Base-by-base conservation (phyloP, 1,139 yeast genomes). In the Zygosaccharomyces sapae region DNA sequence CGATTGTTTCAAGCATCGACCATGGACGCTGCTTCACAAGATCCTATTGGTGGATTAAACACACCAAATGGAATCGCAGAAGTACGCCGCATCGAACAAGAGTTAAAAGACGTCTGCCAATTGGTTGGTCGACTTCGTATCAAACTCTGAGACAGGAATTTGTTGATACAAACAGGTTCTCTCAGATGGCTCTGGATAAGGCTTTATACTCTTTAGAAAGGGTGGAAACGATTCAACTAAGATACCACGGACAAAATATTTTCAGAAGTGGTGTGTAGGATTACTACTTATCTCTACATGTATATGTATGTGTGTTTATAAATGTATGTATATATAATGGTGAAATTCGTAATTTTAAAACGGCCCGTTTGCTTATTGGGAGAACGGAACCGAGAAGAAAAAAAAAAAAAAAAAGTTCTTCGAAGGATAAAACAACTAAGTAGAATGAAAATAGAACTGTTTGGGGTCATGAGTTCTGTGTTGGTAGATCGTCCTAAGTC, bases 41-140 rank as follows among this genome's bases (percentile, higher is more conserved):
- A 89, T 48, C 68, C 68, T 34, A 63, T 62, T 29, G 81, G 82
- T 37, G 75, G 73, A 18, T 66, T 71, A 62, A 74, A 75, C 30
- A 75, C 76, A 33, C 68, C 77, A 49, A 63, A 75, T 47, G 67
- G 85, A 53, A 75, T 77, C 49, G 77, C 79, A 33, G 94, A 89
- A 62, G 88, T 90, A 43, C 78, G 80, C 56, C 76, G 75, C 60
- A 88, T 92, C 45, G 97, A 90, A 63, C 81, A 78, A 41, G 96
- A 88, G 65, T 77, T 92, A 55, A 83, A 89, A 80, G 95, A 68
- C 80, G 98, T 65, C 74, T 92, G 56, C 97, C 98, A 5, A 85
- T 94, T 56, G 98, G 98, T 10, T 92, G 96, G 94, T 86, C 95
- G 30, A 89, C 97, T 1, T 84, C 94, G 22, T 87, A 87, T 66